Conservation (phyloP, 768 basidiomycete species). For the Pisolithus sp. region DNA sequence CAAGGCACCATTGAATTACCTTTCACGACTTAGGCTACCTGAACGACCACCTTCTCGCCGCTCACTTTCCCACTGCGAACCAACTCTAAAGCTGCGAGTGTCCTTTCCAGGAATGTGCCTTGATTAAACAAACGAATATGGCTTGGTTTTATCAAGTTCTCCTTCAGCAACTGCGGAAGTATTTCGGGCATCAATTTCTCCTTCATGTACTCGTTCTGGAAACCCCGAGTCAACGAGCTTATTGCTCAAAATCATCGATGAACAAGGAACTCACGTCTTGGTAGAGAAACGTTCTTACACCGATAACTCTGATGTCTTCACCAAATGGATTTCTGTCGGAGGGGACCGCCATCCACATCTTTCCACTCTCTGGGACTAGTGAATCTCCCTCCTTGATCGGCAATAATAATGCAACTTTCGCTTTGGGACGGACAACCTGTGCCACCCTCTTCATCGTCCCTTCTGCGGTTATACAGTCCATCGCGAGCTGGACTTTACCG, state of each 20-base stretch:
- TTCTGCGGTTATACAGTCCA: conserved; percentile 36
- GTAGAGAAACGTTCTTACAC: conserved; percentile 38
- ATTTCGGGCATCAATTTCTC: conserved; percentile 42
- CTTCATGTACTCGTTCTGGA: conserved; percentile 35
- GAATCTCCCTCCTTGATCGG: conserved; percentile 42
- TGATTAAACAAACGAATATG: conserved; percentile 35
- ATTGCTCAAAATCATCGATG: neutral
- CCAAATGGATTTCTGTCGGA: conserved; percentile 33
- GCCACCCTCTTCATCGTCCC: conserved; percentile 32
- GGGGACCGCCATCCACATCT: conserved; percentile 29
- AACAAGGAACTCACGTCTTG: conserved; percentile 28
- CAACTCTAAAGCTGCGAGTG: conserved; percentile 37
- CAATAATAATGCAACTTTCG: conserved; percentile 37
- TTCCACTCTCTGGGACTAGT: conserved; percentile 22
- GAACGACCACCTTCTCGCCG: conserved; percentile 45
- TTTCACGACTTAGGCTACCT: conserved; percentile 16
- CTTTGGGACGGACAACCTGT: conserved; percentile 32
- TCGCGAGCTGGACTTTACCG: conserved; percentile 24
- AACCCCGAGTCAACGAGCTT: neutral
- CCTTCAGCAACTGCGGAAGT: conserved; percentile 35
- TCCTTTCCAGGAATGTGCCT: conserved; percentile 37
- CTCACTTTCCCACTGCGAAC: conserved; percentile 42
- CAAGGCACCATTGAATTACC: neutral
- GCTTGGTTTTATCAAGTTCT: conserved; percentile 36
- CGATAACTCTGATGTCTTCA: conserved; percentile 29